Conservation (phyloP, 352 stramenopile genomes). For the Hyaloperonospora arabidopsidis region DNA sequence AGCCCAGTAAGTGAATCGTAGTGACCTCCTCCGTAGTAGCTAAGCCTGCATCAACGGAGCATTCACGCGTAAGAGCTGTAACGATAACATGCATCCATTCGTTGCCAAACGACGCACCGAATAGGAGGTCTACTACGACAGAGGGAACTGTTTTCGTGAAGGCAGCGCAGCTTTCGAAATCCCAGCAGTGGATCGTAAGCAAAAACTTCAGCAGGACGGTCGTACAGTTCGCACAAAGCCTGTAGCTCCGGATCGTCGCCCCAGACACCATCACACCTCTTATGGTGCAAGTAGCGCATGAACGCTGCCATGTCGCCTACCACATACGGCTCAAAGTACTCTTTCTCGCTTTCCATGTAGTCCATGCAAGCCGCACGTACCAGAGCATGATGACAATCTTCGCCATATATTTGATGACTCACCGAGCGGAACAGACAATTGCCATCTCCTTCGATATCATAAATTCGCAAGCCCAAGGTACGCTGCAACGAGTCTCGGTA, state of each 20-base stretch:
- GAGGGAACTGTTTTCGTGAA: conserved; percentile 72
- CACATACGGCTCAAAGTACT: conserved; percentile 90
- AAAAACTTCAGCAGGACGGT: conserved; percentile 86
- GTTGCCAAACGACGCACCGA: conserved; percentile 28
- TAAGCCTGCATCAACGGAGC: conserved; percentile 42
- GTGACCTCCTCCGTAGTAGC: conserved; percentile 88
- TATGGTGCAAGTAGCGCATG: conserved; percentile 84
- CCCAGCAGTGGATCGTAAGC: conserved; percentile 67
- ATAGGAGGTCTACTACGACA: conserved; percentile 58
- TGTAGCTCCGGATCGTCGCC: conserved; percentile 95
- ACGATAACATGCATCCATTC: conserved; percentile 2
- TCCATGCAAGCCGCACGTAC: conserved; percentile 89
- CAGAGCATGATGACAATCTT: conserved; percentile 84
- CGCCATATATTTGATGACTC: conserved; percentile 93
- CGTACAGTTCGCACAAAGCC: conserved; percentile 91
- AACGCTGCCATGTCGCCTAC: conserved; percentile 86
- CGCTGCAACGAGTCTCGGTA: conserved; percentile 49
- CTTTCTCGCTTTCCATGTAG: conserved; percentile 92
- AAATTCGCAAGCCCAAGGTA: conserved; percentile 38
- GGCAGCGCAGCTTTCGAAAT: conserved; percentile 79
- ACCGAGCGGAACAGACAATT: conserved; percentile 97
- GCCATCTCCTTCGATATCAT: conserved; percentile 88
- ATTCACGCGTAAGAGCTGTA: conserved; percentile 1
- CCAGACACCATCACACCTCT: conserved; percentile 87
- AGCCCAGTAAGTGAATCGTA: conserved; percentile 83